Percentiles rank a stretch among this genome's conserved stretches.
phyloP scores from a whole-genome alignment of 2,329 filamentous ascomycete genomes.

The Hypoxylon sp. region DNA sequence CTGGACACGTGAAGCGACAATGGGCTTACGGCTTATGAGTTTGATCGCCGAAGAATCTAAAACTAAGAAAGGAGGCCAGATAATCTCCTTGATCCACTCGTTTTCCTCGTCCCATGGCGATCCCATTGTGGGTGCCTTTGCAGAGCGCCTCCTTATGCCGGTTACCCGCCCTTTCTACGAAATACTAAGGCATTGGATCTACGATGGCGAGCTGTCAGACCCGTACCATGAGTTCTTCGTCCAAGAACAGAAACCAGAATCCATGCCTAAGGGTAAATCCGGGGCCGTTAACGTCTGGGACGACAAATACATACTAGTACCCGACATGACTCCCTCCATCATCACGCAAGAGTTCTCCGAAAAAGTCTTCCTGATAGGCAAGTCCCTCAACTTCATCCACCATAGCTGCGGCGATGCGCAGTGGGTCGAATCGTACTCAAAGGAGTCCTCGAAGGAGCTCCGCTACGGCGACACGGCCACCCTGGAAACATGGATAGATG shows the following conservation, averaged over 20 bases:
- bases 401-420: conserved; percentile 93
- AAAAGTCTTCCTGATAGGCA: conserved; percentile 97
- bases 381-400: conserved; percentile 97
- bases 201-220: conserved; percentile 97
- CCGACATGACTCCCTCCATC: conserved; percentile 90
- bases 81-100: conserved; percentile 92
- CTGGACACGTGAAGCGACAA: conserved; percentile 97
- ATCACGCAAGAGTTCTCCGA: conserved; percentile 94
- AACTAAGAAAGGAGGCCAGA: conserved; percentile 84
- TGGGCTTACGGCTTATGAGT: conserved; percentile 93
- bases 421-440: conserved; percentile 97
- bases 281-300: conserved; percentile 95
- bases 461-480: conserved; percentile 93
- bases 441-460: conserved; percentile 90
- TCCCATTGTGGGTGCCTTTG: conserved; percentile 92
- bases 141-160: conserved; percentile 85
- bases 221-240: conserved; percentile 97
- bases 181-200: conserved; percentile 96
- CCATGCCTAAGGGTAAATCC: conserved; percentile 60
- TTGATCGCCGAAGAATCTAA: conserved; percentile 92
- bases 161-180: conserved; percentile 97
- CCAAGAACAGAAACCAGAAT: conserved; percentile 76
- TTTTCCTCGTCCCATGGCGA: conserved; percentile 96
- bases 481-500: conserved; percentile 92
- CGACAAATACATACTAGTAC: conserved; percentile 91